Evolutionary conservation across 202 grass and related monocot genomes (phyloP), one percentile per base, ranked within the genome.

Genomic region (Digitaria exilis): DNA sequence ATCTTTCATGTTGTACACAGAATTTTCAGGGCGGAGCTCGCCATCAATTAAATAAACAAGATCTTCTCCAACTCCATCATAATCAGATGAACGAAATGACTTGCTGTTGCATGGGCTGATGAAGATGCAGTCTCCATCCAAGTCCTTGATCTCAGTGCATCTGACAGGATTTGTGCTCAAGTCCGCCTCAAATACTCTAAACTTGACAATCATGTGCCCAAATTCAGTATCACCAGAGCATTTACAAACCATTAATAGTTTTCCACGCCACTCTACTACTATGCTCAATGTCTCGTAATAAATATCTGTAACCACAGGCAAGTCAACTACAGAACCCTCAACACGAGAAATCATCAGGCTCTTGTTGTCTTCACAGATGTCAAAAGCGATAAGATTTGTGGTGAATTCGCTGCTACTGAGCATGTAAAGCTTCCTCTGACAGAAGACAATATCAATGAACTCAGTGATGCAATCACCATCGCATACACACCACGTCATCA

Each of bases 81-180:
- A 84, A 19, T 61, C 22, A 10, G 41, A 68, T 0, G 75, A 39
- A 69, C 14, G 31, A 42, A 84, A 88, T 11, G 50, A 75, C 51
- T 42, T 74, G 75, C 39, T 60, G 51, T 59, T 84, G 76, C 75
- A 51, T 0, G 86, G 68, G 49, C 60, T 80, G 61, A 88, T 75
- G 81, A 88, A 88, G 69, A 84, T 84, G 44, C 81, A 88, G 63
- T 84, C 31, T 0, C 81, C 87, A 69, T 84, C 60, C 62, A 84
- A 80, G 62, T 25, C 80, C 41, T 63, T 42, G 19, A 88, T 63
- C 76, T 80, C 61, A 14, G 24, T 62, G 16, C 80, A 44, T 54
- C 5, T 58, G 21, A 61, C 30, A 69, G 69, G 76, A 2, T 51
- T 62, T 39, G 31, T 54, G 69, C 69, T 88, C 2, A 68, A 32